Evolutionary conservation across 371 early-diverging fungal genomes (phyloP).

Genomic region (Actinomortierella ambigua): DNA sequence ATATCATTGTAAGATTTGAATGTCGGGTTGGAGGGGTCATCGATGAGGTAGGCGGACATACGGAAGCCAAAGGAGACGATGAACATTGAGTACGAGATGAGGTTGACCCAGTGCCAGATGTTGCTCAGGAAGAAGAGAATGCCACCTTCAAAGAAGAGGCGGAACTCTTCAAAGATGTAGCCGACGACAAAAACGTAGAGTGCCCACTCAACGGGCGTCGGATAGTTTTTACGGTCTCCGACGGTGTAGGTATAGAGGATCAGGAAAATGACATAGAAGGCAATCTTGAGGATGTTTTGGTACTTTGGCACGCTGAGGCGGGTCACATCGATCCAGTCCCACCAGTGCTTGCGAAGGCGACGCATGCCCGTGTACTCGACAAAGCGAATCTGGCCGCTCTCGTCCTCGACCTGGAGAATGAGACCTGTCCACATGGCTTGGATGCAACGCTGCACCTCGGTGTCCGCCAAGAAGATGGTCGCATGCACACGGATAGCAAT

Average conservation of each 20-base stretch:
- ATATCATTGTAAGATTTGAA: slow-evolving; percentile 14
- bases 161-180: slow-evolving; percentile 46
- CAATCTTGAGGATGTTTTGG: slow-evolving; percentile 45
- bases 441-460: slow-evolving; percentile 46
- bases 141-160: slow-evolving; percentile 48
- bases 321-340: slow-evolving; percentile 43
- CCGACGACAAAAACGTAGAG: slow-evolving; percentile 42
- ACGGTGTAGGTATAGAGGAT: slow-evolving; percentile 42
- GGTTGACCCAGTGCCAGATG: slow-evolving; percentile 47
- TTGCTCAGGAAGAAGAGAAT: slow-evolving; percentile 46
- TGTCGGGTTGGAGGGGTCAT: neutral
- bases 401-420: slow-evolving; percentile 42
- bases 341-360: slow-evolving; percentile 19
- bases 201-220: slow-evolving; percentile 34
- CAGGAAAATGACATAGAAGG: slow-evolving; percentile 43
- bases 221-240: slow-evolving; percentile 20
- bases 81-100: slow-evolving; percentile 40
- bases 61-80: slow-evolving; percentile 38
- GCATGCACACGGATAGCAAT: slow-evolving; percentile 49
- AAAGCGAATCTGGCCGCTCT: slow-evolving; percentile 37
- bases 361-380: slow-evolving; percentile 40
- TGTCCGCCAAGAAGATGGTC: slow-evolving; percentile 43
- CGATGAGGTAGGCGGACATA: slow-evolving; percentile 20
- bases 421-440: slow-evolving; percentile 50
- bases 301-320: slow-evolving; percentile 48